phyloP scores from a whole-genome alignment of 108 stramenopile species.

The Fragilariopsis cylindrus region DNA sequence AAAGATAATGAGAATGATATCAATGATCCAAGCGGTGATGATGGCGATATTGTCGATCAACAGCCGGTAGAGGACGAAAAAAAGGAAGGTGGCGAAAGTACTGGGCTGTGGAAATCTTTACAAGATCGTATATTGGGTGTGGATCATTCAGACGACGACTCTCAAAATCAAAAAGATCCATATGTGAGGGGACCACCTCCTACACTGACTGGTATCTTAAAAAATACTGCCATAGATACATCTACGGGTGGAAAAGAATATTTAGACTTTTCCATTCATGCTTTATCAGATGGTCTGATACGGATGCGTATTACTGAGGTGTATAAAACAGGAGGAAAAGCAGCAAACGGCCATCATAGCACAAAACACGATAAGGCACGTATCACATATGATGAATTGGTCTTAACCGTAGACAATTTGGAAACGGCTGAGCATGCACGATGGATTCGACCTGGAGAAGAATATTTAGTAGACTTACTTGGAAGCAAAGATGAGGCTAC shows the following conservation, averaged over 20 bases:
- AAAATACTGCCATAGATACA: slow-evolving; percentile 58
- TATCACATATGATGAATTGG: slow-evolving; percentile 85
- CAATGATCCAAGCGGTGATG: background rate
- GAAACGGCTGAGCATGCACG: slow-evolving; percentile 46
- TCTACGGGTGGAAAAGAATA: slow-evolving; percentile 50
- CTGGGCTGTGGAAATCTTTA: slow-evolving; percentile 43
- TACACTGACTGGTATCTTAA: slow-evolving; percentile 63
- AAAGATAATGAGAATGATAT: background rate
- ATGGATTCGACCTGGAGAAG: slow-evolving; percentile 43
- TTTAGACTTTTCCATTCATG: slow-evolving; percentile 61
- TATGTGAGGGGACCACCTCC: slow-evolving; percentile 64
- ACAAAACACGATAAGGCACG: slow-evolving; percentile 49
- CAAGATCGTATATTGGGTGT: slow-evolving; percentile 42
- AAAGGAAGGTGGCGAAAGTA: slow-evolving; percentile 2
- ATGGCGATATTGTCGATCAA: slow-evolving; percentile 11
- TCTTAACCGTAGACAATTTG: slow-evolving; percentile 72
- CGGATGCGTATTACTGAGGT: slow-evolving; percentile 79
- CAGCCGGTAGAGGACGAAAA: slow-evolving; percentile 11
- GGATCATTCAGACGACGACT: slow-evolving; percentile 12
- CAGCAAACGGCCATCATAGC: slow-evolving; percentile 16
- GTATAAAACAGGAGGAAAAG: slow-evolving; percentile 31
- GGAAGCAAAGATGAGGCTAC: slow-evolving; percentile 25
- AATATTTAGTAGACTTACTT: slow-evolving; percentile 14
- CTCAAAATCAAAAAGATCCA: slow-evolving; percentile 33
- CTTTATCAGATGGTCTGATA: slow-evolving; percentile 76